Conservation (phyloP, 2,329 filamentous ascomycete species). For the Phyllachora maydis region DNA sequence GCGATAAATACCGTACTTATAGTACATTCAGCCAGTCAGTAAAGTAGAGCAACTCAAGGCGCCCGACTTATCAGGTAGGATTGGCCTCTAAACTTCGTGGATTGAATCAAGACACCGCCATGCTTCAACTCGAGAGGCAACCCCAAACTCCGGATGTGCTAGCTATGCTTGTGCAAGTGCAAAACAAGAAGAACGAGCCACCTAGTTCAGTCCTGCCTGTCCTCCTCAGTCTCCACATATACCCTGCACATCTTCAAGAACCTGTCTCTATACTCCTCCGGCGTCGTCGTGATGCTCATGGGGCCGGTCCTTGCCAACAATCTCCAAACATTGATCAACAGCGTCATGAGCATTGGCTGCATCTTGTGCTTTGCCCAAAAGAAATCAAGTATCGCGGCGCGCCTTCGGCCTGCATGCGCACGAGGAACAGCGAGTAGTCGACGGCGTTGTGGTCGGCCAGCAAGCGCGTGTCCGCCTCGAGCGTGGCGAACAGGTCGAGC, state of each 20-base stretch:
- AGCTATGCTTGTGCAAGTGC: too few relatives aligned
- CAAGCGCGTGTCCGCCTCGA: conserved; percentile 42
- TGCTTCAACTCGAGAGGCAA: too few relatives aligned
- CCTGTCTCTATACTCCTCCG: conserved; percentile 41
- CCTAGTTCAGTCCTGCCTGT: conserved; percentile 6
- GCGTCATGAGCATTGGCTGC: conserved; percentile 44
- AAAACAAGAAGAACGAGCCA: too few relatives aligned
- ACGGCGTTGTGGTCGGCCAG: conserved; percentile 43
- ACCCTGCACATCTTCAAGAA: conserved; percentile 24
- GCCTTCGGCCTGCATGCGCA: conserved; percentile 18
- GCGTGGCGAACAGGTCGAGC: conserved; percentile 27
- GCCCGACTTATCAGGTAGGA: too few relatives aligned
- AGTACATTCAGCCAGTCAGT: too few relatives aligned
- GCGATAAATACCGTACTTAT: too few relatives aligned
- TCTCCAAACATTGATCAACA: conserved; percentile 43
- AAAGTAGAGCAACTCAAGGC: too few relatives aligned
- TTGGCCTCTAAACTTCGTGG: too few relatives aligned
- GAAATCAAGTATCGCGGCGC: conserved; percentile 50
- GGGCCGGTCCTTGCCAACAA: conserved; percentile 36
- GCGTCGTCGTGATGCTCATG: conserved; percentile 56
- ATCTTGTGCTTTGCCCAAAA: conserved; percentile 60
- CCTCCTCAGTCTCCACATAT: conserved; percentile 15
- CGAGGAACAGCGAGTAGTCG: conserved; percentile 56
- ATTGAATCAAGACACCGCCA: too few relatives aligned
- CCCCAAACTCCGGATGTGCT: too few relatives aligned